These are phyloP conservation scores for Cucurbita argyrosperma DNA, from an alignment of 306 rosid species.

Conservation along the genomic window DNA sequence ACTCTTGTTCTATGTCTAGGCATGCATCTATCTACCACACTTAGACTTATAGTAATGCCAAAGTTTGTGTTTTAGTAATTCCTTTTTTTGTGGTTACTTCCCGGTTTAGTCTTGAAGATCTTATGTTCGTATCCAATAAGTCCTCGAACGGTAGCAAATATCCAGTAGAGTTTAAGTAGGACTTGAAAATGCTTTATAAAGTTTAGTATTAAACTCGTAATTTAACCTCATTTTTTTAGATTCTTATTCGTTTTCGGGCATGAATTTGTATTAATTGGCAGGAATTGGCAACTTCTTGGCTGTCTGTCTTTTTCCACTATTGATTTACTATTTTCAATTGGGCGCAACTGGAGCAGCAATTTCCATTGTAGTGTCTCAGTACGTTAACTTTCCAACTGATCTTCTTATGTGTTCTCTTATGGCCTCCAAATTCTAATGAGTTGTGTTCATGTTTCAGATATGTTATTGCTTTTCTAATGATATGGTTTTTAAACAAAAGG, in stretches of 20 bases:
- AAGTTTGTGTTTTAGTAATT: not conserved
- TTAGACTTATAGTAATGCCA: no score
- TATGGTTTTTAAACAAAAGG: slow-evolving; percentile 58
- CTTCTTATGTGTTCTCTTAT: not conserved
- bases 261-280: slow-evolving; percentile 15
- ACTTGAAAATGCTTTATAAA: no score
- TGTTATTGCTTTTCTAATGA: slow-evolving; percentile 49
- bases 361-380: slow-evolving; percentile 87
- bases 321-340: slow-evolving; percentile 58
- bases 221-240: not conserved
- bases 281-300: slow-evolving; percentile 77
- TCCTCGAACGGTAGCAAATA: no score
- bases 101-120: no score
- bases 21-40: slow-evolving; percentile 17
- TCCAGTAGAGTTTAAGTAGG: not conserved
- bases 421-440: not conserved
- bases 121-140: no score
- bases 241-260: not conserved
- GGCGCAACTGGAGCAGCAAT: slow-evolving; percentile 84
- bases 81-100: no score
- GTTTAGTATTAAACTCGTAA: not conserved
- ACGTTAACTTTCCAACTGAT: slow-evolving; percentile 20
- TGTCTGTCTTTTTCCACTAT: slow-evolving; percentile 57
- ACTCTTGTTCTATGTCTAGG: slow-evolving; percentile 86
- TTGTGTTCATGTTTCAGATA: slow-evolving; percentile 38